A percentile compares a stretch with the other conserved stretches of the same genome.
Conservation (phyloP, 768 basidiomycete genomes). For the Suillus plorans region DNA sequence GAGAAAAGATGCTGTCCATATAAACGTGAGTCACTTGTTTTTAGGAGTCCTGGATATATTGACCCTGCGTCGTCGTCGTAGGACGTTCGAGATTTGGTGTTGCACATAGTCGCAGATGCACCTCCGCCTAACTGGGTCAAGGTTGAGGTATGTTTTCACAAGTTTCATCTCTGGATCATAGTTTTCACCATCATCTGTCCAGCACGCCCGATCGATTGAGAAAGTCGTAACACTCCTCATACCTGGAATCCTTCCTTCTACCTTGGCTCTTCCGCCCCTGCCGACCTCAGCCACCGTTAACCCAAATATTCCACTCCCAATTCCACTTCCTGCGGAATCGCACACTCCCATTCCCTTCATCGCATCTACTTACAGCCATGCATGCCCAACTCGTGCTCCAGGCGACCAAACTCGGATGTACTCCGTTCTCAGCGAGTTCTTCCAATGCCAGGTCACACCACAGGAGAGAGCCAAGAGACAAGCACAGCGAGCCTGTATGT, state of each 20-base stretch:
- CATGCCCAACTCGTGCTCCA: conserved; percentile 89
- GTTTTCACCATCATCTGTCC: conserved; percentile 7
- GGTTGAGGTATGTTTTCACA: conserved; percentile 58
- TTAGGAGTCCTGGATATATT: background rate
- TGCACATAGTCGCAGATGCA: conserved; percentile 80
- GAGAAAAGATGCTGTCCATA: conserved; percentile 72
- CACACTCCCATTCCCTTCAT: conserved; percentile 59
- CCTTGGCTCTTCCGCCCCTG: conserved; percentile 69
- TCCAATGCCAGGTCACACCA: conserved; percentile 75
- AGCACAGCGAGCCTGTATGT: conserved; percentile 44
- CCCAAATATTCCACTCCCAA: conserved; percentile 53
- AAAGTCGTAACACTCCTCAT: conserved; percentile 80
- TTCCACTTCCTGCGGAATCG: conserved; percentile 36
- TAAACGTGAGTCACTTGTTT: conserved; percentile 57
- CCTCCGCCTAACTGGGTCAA: conserved; percentile 87
- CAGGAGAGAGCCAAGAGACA: conserved; percentile 74
- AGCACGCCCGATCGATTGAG: conserved; percentile 75
- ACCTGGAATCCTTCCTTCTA: conserved; percentile 79
- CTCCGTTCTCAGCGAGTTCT: conserved; percentile 79
- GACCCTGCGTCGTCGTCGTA: conserved; percentile 28
- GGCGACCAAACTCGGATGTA: conserved; percentile 87
- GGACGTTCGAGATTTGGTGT: conserved; percentile 86
- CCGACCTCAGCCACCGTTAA: conserved; percentile 67
- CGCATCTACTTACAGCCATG: conserved; percentile 83
- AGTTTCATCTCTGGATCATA: background rate